Evolutionary conservation across 169 alveolate species (phyloP), one percentile per base, ranked within the genome.

Genomic region (Eimeria mitis): DNA sequence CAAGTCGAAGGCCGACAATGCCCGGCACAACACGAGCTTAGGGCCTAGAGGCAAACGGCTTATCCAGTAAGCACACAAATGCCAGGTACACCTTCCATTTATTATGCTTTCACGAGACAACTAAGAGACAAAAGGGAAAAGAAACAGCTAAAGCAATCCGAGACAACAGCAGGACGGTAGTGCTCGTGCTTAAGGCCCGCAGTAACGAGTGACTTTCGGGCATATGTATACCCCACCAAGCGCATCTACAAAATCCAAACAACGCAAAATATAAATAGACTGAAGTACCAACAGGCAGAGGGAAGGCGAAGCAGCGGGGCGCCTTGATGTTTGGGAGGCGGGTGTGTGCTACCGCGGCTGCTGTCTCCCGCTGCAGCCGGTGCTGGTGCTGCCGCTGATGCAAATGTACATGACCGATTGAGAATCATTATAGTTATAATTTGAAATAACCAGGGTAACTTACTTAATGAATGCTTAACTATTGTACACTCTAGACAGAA

Each of bases 281-380:
- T 78, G 89, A 78, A 49, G n/a, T 28, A 78, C 63, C 70, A 49
- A n/a, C 40, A 47, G 65, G 56, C 44, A 47, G 89, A 78, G 89
- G 89, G 89, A 70, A 11, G 28, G 13, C 89, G 68, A 78, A 78
- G 89, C 89, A 47, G 70, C 89, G 68, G 70, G 65, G 89, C 89
- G 68, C 61, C 44, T 49, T 47, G 49, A 78, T 73, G 68, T 78
- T 78, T 78, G 89, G 89, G 89, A 70, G 89, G 89, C 89, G 89
- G 89, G 89, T 78, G 89, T 78, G 89, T 78, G 89, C 89, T 78
- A 70, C 89, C 68, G 89, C 89, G 89, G 89, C 89, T 78, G 89
- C 89, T 78, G 89, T 78, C 89, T 78, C 89, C 89, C 61, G 89
- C 89, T 47, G 56, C 68, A 13, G 83, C 54, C 31, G 34, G 83